Percentiles rank a stretch among this genome's conserved stretches.
phyloP scores from a whole-genome alignment of 805 yeast genomes.

The Ogataea paraovalis region DNA sequence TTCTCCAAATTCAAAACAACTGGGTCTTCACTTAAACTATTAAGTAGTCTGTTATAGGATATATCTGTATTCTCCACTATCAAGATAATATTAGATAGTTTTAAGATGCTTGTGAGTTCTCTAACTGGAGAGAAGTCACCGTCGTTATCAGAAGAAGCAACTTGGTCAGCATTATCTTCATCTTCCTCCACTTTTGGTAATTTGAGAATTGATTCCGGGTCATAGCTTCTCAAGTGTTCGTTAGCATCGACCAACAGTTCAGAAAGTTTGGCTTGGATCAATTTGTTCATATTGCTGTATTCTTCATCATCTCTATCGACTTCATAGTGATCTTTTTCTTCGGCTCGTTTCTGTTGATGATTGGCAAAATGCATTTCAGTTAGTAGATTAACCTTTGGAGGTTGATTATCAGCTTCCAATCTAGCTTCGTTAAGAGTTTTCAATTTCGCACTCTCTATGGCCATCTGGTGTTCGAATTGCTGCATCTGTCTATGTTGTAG shows the following conservation, averaged over 20 bases:
- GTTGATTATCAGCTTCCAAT: too few relatives aligned
- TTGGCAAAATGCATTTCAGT: not conserved
- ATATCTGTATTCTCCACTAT: constrained; percentile 4
- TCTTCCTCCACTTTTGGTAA: not conserved
- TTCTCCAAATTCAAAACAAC: constrained; percentile 6
- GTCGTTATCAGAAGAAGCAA: too few relatives aligned
- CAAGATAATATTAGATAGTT: constrained; percentile 6
- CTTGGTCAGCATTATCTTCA: too few relatives aligned
- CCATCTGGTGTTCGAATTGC: not conserved
- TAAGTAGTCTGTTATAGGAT: not conserved
- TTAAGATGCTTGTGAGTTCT: constrained; percentile 6
- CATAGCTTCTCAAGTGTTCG: not conserved
- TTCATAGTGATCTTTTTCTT: not conserved
- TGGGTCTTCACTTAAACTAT: constrained; percentile 4
- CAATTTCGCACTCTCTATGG: not conserved
- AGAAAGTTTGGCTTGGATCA: not conserved
- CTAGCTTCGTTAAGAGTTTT: not conserved
- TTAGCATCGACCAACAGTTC: not conserved
- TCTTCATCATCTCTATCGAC: not conserved
- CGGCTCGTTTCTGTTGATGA: not conserved
- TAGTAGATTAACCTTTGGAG: not conserved
- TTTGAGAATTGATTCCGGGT: not conserved
- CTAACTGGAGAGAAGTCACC: not conserved
- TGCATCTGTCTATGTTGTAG: not conserved
- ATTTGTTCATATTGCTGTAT: not conserved